Conservation (phyloP, 1,284 basidiomycete species). For the Rhodotorula sp. region DNA sequence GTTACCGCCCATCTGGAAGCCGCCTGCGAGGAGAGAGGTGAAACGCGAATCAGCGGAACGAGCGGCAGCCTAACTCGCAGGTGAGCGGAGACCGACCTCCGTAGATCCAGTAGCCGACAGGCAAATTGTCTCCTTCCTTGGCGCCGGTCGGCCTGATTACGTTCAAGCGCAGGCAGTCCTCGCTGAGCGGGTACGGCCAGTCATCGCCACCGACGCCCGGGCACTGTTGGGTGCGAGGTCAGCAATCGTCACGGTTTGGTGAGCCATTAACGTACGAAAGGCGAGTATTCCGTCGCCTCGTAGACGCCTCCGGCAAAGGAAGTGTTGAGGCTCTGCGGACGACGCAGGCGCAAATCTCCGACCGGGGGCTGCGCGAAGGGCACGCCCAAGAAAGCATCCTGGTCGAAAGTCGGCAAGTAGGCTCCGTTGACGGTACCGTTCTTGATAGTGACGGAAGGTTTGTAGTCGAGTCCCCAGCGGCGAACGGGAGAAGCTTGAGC, state of each 20-base stretch:
- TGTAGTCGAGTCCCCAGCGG: not conserved
- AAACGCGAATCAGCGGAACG: not conserved
- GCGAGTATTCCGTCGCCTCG: constrained; percentile 13
- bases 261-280: not conserved
- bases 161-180: constrained; percentile 60
- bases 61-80: not conserved
- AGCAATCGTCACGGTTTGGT: not conserved
- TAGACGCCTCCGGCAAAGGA: constrained; percentile 13
- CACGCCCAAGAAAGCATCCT: constrained; percentile 54
- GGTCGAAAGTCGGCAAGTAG: constrained; percentile 3
- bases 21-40: constrained; percentile 3
- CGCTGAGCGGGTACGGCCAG: constrained; percentile 11
- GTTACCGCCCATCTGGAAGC: constrained; percentile 20
- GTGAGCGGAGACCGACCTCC: constrained; percentile 29
- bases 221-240: constrained; percentile 1
- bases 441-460: constrained; percentile 8
- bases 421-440: constrained; percentile 28
- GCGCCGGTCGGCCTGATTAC: constrained; percentile 55
- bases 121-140: constrained; percentile 53
- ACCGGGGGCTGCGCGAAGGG: constrained; percentile 57
- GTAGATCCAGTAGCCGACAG: constrained; percentile 57
- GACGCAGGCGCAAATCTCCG: constrained; percentile 56
- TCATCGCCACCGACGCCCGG: constrained; percentile 31
- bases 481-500: not conserved
- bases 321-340: constrained; percentile 51